A percentile compares a stretch with the other conserved stretches of the same genome.
Conservation (phyloP, 352 stramenopile species). For the Phytophthora vignae region DNA sequence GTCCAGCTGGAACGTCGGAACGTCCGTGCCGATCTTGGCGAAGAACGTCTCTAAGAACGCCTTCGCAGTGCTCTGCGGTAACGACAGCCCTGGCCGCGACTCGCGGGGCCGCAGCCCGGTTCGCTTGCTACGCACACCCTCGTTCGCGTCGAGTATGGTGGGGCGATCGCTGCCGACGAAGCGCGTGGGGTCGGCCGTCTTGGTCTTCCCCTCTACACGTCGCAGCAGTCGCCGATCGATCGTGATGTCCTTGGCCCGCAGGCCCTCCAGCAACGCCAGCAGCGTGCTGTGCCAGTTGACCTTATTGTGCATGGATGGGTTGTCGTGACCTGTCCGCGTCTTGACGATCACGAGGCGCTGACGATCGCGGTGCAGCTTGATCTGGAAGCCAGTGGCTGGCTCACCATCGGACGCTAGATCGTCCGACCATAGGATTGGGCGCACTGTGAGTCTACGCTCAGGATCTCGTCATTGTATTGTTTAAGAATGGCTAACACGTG, state of each 20-base stretch:
- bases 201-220: background rate
- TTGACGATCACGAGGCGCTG: background rate
- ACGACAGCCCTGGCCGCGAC: no score
- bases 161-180: no score
- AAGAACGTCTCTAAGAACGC: no score
- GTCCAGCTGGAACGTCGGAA: no score
- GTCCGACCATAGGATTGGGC: background rate
- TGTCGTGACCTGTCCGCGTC: background rate
- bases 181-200: no score
- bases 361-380: background rate
- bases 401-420: background rate
- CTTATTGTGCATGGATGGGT: background rate
- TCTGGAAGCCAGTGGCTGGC: background rate
- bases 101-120: no score
- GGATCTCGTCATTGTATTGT: background rate
- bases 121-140: no score
- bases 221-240: background rate
- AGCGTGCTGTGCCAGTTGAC: conserved; percentile 3
- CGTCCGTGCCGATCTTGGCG: no score
- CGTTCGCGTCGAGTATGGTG: no score
- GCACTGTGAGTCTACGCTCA: background rate
- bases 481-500: background rate
- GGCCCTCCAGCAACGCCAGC: background rate
- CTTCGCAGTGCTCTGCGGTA: no score
- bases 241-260: background rate